Conservation (phyloP, 805 yeast genomes). For the Wickerhamomyces chaumierensis region DNA sequence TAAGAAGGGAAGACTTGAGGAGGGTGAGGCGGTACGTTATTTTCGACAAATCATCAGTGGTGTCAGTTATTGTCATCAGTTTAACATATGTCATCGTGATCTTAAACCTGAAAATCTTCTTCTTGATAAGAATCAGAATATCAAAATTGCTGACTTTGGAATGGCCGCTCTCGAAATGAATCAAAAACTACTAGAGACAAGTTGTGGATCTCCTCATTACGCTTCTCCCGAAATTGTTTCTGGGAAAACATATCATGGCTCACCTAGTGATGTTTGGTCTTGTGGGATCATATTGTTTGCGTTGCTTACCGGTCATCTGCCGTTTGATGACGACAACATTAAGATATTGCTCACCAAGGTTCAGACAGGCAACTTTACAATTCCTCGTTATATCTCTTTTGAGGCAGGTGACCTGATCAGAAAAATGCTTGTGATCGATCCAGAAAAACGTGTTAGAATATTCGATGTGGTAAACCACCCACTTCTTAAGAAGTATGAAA, state of each 20-base stretch:
- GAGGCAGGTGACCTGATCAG: constrained; percentile 85
- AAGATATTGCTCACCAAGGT: constrained; percentile 80
- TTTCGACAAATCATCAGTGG: constrained; percentile 82
- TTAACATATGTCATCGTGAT: constrained; percentile 83
- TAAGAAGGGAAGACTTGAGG: constrained; percentile 79
- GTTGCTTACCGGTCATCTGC: constrained; percentile 84
- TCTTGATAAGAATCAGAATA: constrained; percentile 73
- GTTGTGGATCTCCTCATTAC: constrained; percentile 97
- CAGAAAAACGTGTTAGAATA: constrained; percentile 68
- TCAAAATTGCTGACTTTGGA: constrained; percentile 96
- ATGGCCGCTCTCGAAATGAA: constrained; percentile 94
- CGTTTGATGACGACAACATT: constrained; percentile 94
- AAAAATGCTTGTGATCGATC: constrained; percentile 75
- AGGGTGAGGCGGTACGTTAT: constrained; percentile 80
- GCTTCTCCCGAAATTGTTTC: constrained; percentile 98
- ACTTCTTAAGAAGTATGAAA: constrained; percentile 61
- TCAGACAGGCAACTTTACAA: constrained; percentile 75
- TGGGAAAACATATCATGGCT: constrained; percentile 91
- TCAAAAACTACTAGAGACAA: constrained; percentile 77
- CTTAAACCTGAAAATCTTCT: constrained; percentile 73
- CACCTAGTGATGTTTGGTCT: constrained; percentile 96
- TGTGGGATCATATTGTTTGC: constrained; percentile 96
- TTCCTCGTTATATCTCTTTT: constrained; percentile 67
- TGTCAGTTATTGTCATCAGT: constrained; percentile 73
- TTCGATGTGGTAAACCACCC: constrained; percentile 75